Evolutionary conservation across 2,329 filamentous ascomycete species (phyloP), one percentile per base, ranked within the genome.

Genomic region (Neurospora sp.): DNA sequence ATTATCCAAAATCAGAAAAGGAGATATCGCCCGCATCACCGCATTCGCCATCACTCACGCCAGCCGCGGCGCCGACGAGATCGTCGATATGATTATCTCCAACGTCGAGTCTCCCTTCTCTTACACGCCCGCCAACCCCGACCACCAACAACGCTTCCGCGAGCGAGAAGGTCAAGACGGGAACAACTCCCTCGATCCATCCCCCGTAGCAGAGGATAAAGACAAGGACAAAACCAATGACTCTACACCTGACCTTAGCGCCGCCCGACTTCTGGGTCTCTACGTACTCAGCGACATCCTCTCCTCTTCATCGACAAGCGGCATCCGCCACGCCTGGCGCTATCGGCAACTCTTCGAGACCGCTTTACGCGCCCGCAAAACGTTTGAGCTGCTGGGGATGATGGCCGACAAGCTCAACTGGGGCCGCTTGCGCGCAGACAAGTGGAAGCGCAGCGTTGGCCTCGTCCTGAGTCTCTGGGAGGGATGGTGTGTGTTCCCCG

Each of bases 1-100:
- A 3, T 88, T 92, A 46, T 87, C 89, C 2, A 91, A 87, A 74
- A 83, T 97, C 36, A 87, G 92, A 37, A 92, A 92, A 76, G 93
- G 93, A 2, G 93, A 98, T 76, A 88, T 98, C 66, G 94, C 93
- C 1, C 87, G 93, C 5, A 85, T 97, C 2, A 95, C 94, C 1
- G 87, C 91, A 3, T 97, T 98, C 80, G 94, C 94, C 12, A 93
- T 98, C 69, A 90, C 90, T 2, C 93, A 98, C 78, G 92, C 93
- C 1, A 92, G 91, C 46, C 86, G 89, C 23, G 96, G 94, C 17
- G 91, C 92, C 12, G 92, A 96, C 73, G 96, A 98, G 81, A 90
- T 97, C 41, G 93, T 97, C n/a, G 88, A 95, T 67, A 88, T 97
- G 80, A 89, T 98, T 43, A 87, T 97, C 0, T 85, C 89, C 0